phyloP scores from a whole-genome alignment of 2,329 filamentous ascomycete genomes.

The Neoarthrinium moseri region DNA sequence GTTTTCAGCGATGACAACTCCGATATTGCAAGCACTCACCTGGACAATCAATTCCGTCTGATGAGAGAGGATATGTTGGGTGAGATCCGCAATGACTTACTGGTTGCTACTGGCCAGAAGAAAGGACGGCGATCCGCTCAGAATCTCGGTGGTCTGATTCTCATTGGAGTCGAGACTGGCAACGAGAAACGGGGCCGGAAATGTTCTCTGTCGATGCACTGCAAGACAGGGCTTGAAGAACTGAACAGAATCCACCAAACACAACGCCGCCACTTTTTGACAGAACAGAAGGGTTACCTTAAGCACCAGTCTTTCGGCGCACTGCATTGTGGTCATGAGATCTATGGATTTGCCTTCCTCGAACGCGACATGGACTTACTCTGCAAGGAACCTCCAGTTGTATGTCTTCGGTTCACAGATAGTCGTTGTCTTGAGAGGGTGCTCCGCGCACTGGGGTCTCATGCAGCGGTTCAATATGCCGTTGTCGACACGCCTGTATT shows the following conservation, averaged over 20 bases:
- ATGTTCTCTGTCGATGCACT: conserved; percentile 38
- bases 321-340: conserved; percentile 44
- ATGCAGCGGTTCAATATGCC: conserved; percentile 42
- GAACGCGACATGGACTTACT: conserved; percentile 50
- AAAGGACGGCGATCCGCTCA: conserved; percentile 38
- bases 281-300: conserved; percentile 48
- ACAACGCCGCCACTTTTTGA: conserved; percentile 41
- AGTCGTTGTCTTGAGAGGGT: conserved; percentile 42
- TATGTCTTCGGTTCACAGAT: conserved; percentile 40
- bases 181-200: conserved; percentile 24
- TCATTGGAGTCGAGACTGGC: conserved; percentile 36
- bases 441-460: conserved; percentile 40
- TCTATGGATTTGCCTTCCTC: conserved; percentile 60
- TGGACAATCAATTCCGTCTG: conserved; percentile 71
- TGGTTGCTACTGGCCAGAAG: conserved; percentile 38
- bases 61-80: conserved; percentile 69
- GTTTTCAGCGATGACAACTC: conserved; percentile 37
- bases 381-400: conserved; percentile 36
- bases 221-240: conserved; percentile 40
- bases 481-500: conserved; percentile 66
- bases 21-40: conserved; percentile 44
- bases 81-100: conserved; percentile 58
- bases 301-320: conserved; percentile 62
- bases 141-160: conserved; percentile 29
- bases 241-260: conserved; percentile 28